phyloP scores from a whole-genome alignment of 306 rosid genomes.

The Cicer arietinum region DNA sequence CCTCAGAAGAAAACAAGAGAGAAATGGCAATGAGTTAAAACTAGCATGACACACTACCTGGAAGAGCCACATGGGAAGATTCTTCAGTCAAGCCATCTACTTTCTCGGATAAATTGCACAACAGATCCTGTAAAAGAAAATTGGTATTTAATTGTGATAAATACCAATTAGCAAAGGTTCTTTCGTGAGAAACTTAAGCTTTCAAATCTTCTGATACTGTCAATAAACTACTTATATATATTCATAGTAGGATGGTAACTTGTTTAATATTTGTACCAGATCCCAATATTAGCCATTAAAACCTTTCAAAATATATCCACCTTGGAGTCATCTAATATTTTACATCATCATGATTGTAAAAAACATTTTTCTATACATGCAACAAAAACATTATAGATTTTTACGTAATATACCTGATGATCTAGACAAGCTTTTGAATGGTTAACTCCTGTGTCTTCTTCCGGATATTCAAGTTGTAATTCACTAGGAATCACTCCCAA shows the following conservation, averaged over 20 bases:
- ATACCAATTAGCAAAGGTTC: slow-evolving; percentile 29
- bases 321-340: background rate
- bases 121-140: slow-evolving; percentile 56
- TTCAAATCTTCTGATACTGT: slow-evolving; percentile 20
- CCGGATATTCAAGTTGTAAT: slow-evolving; percentile 50
- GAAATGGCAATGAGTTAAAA: slow-evolving; percentile 22
- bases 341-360: background rate
- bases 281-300: slow-evolving; percentile 33
- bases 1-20: slow-evolving; percentile 34
- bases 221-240: background rate
- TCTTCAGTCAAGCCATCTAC: slow-evolving; percentile 52
- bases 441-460: slow-evolving; percentile 51
- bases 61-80: slow-evolving; percentile 44
- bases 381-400: slow-evolving; percentile 33
- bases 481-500: slow-evolving; percentile 52
- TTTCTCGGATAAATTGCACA: slow-evolving; percentile 43
- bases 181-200: slow-evolving; percentile 8
- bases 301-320: slow-evolving; percentile 35
- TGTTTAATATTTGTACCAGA: slow-evolving; percentile 28
- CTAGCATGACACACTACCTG: slow-evolving; percentile 52
- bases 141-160: slow-evolving; percentile 23
- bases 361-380: background rate
- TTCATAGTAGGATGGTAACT: background rate
- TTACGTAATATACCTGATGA: slow-evolving; percentile 50
- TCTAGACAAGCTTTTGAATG: slow-evolving; percentile 48